Evolutionary conservation across 1,139 yeast species (phyloP).

Genomic region (Candida sp.): DNA sequence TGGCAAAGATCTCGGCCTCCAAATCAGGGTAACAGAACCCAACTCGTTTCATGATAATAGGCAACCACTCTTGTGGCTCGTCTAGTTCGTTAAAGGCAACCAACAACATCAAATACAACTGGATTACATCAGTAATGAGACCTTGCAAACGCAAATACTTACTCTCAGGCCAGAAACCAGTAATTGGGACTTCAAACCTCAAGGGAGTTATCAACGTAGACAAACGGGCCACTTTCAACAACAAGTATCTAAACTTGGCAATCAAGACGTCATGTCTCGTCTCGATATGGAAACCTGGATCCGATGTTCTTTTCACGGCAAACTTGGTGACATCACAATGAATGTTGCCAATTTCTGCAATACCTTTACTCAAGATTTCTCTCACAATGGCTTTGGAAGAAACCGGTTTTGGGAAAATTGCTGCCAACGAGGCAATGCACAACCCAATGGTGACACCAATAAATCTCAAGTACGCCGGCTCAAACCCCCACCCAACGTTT

Average conservation of each 20-base stretch:
- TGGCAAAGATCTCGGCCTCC: constrained; percentile 34
- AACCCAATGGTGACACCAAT: constrained; percentile 35
- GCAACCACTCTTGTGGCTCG: constrained; percentile 33
- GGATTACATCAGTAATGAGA: constrained; percentile 31
- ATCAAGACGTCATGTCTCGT: constrained; percentile 27
- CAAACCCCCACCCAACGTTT: constrained; percentile 32
- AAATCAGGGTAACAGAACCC: constrained; percentile 37
- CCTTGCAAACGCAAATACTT: constrained; percentile 29
- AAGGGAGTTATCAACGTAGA: constrained; percentile 26
- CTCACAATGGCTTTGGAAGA: constrained; percentile 35
- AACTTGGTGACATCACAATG: constrained; percentile 36
- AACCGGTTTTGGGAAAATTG: constrained; percentile 33
- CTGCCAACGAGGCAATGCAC: constrained; percentile 33
- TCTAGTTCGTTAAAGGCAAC: constrained; percentile 29
- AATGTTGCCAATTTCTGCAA: constrained; percentile 31
- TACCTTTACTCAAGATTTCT: constrained; percentile 23
- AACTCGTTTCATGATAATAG: constrained; percentile 27
- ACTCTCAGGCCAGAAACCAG: constrained; percentile 40
- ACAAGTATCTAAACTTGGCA: constrained; percentile 26
- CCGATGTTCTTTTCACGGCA: constrained; percentile 25
- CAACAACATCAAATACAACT: constrained; percentile 30
- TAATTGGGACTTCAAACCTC: constrained; percentile 33
- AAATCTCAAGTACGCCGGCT: constrained; percentile 33
- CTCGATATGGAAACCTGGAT: constrained; percentile 23
- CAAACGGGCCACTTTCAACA: constrained; percentile 26